These are phyloP conservation scores for Kluyveromyces starmeri DNA, from an alignment of 805 yeast species.

Conservation along the genomic window DNA sequence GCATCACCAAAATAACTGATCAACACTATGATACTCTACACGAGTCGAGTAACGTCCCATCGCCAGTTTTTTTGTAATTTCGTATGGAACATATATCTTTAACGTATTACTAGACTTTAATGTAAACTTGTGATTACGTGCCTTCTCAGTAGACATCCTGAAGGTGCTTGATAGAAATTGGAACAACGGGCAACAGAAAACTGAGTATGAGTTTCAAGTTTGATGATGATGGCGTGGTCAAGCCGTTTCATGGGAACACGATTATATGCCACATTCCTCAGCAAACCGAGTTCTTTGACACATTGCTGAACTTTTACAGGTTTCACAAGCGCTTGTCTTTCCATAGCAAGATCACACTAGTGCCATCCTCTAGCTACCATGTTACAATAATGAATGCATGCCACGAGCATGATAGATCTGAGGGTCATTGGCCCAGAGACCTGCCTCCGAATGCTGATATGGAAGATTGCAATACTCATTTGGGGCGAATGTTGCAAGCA, in stretches of 20 bases:
- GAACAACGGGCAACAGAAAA: too few species aligned
- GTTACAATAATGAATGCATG: constrained; percentile 4
- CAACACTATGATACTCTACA: too few species aligned
- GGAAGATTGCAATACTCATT: background rate
- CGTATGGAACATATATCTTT: too few species aligned
- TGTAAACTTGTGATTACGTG: too few species aligned
- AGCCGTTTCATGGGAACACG: constrained; percentile 3
- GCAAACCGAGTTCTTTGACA: constrained; percentile 1
- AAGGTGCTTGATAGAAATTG: too few species aligned
- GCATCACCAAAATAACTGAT: too few species aligned
- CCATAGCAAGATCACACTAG: constrained; percentile 2
- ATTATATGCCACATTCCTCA: constrained; percentile 2
- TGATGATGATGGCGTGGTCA: constrained; percentile 4
- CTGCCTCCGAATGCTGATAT: background rate
- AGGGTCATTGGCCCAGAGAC: constrained; percentile 1
- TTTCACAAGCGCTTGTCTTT: constrained; percentile 2
- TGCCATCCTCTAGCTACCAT: constrained; percentile 5
- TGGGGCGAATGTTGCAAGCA: background rate
- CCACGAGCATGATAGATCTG: constrained; percentile 3
- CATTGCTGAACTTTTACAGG: constrained; percentile 1
- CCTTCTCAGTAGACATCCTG: too few species aligned
- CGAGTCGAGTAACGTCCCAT: too few species aligned
- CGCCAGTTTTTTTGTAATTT: too few species aligned
- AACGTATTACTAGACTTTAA: too few species aligned
- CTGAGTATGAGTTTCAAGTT: constrained; percentile 5